Evolutionary conservation across 2,329 filamentous ascomycete species (phyloP), one percentile per base, ranked within the genome.

Genomic region (Venturia oleaginea): DNA sequence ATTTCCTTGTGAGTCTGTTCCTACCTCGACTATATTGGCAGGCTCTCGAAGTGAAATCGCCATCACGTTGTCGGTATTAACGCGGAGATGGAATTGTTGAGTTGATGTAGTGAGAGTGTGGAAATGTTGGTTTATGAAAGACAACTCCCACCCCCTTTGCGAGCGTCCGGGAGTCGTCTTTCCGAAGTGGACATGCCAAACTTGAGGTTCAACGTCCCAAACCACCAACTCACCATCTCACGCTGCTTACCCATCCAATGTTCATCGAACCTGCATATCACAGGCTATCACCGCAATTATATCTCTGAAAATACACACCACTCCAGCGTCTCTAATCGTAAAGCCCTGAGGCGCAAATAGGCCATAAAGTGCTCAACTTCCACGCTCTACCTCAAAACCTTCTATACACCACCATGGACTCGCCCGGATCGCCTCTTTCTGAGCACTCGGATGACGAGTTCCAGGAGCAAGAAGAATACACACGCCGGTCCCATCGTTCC

Each of bases 391-490:
- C 24, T 51, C 46, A 30, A n/a, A 57, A 32, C 51, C 19, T n/a
- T n/a, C 17, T 34, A 61, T 19, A 40, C 38, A 38, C 67, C 67
- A 70, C 68, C 65, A 85, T 72, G 72, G 75, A 76, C n/a, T 86
- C 84, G 13, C 83, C 84, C 15, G 82, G 78, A 63, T 87, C 85
- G 40, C 84, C 85, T 46, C 83, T 89, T 69, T 88, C 86, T 61
- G 84, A 84, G 67, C 82, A 86, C 67, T 83, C 81, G 67, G 86
- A 84, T 59, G 85, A 86, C 68, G 83, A 84, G 66, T 83, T 87
- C 72, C 85, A 85, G 69, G 83, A 83, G 69, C 79, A 80, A 69
- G 77, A 76, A 64, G 71, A 61, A 30, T 22, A 38, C 32, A 24
- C 65, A 15, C 59, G 34, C 55, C 61, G 83, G 80, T 75, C 79